These are phyloP conservation scores for Kodamaea laetipori DNA, from an alignment of 805 yeast species.

Conservation along the genomic window DNA sequence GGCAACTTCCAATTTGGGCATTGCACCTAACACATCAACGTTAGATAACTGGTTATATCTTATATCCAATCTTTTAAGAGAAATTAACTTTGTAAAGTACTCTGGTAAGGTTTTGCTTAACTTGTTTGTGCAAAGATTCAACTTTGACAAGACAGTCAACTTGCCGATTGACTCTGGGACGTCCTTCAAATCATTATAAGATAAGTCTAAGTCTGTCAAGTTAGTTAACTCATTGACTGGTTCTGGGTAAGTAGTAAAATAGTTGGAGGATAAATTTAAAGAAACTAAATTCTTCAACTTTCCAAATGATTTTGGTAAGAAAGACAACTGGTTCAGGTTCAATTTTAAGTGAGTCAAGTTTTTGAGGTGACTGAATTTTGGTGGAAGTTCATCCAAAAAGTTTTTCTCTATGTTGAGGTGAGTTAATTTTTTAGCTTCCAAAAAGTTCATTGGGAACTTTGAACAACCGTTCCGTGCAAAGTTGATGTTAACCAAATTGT, in stretches of 20 bases:
- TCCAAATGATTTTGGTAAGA: slow-evolving; percentile 62
- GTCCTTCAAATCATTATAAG: slow-evolving; percentile 69
- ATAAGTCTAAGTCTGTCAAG: slow-evolving; percentile 70
- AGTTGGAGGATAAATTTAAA: slow-evolving; percentile 80
- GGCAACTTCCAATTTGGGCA: slow-evolving; percentile 68
- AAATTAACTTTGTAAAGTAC: slow-evolving; percentile 52
- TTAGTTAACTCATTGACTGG: slow-evolving; percentile 60
- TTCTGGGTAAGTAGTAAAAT: slow-evolving; percentile 62
- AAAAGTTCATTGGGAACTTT: slow-evolving; percentile 70
- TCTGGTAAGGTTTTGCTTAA: slow-evolving; percentile 54
- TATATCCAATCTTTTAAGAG: slow-evolving; percentile 72
- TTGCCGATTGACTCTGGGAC: slow-evolving; percentile 65
- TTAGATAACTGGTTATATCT: slow-evolving; percentile 65
- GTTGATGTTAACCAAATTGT: slow-evolving; percentile 64
- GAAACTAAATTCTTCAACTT: slow-evolving; percentile 54
- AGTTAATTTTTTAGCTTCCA: slow-evolving; percentile 66
- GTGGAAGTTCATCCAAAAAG: slow-evolving; percentile 64
- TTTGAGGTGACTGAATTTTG: slow-evolving; percentile 53
- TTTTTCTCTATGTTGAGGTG: slow-evolving; percentile 78
- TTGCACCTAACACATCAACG: slow-evolving; percentile 55
- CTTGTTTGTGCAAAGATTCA: slow-evolving; percentile 75
- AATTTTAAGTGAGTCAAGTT: slow-evolving; percentile 61
- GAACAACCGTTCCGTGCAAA: slow-evolving; percentile 75
- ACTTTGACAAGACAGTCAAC: slow-evolving; percentile 60
- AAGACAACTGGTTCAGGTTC: slow-evolving; percentile 72